These are phyloP conservation scores for Tolypocladium cylindrosporum DNA, from an alignment of 2,329 filamentous ascomycete species.

Conservation along the genomic window DNA sequence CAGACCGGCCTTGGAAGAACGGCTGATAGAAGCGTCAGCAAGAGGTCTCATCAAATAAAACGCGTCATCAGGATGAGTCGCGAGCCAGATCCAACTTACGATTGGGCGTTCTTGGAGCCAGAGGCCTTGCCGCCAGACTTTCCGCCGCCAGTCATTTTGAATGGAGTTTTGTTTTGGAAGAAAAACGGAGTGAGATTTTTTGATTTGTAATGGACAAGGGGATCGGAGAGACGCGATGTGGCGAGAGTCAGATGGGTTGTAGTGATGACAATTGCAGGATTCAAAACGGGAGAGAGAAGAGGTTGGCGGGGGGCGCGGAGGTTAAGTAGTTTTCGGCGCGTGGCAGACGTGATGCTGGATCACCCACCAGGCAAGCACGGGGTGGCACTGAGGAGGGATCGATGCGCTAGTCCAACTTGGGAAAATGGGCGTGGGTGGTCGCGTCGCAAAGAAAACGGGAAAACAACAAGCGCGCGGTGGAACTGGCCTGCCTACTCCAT, in stretches of 20 bases:
- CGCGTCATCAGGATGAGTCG: background rate
- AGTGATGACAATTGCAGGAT: conserved; percentile 26
- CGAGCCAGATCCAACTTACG: conserved; percentile 52
- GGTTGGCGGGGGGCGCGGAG: conserved; percentile 34
- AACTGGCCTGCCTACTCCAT: background rate
- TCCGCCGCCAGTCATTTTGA: conserved; percentile 99
- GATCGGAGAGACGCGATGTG: background rate
- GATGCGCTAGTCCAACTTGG: conserved; percentile 19
- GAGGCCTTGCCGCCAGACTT: conserved; percentile 99
- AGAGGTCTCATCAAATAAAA: background rate
- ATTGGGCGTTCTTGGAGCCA: conserved; percentile 98
- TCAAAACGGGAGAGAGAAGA: conserved; percentile 21
- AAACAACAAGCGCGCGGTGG: background rate
- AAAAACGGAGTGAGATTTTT: background rate
- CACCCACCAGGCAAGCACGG: conserved; percentile 22
- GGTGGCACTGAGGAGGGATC: background rate
- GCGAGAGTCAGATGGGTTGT: conserved; percentile 20
- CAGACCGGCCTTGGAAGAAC: conserved; percentile 98
- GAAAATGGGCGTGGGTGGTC: conserved; percentile 16
- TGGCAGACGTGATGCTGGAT: conserved; percentile 37
- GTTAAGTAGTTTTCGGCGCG: conserved; percentile 49
- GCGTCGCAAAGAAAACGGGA: background rate
- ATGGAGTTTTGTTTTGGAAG: conserved; percentile 19
- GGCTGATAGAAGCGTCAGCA: conserved; percentile 41
- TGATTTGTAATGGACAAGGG: background rate